A percentile compares a stretch with the other conserved stretches of the same genome.
Evolutionary conservation across 23 red algal species (phyloP).

Genomic region (Gracilariopsis chorda): DNA sequence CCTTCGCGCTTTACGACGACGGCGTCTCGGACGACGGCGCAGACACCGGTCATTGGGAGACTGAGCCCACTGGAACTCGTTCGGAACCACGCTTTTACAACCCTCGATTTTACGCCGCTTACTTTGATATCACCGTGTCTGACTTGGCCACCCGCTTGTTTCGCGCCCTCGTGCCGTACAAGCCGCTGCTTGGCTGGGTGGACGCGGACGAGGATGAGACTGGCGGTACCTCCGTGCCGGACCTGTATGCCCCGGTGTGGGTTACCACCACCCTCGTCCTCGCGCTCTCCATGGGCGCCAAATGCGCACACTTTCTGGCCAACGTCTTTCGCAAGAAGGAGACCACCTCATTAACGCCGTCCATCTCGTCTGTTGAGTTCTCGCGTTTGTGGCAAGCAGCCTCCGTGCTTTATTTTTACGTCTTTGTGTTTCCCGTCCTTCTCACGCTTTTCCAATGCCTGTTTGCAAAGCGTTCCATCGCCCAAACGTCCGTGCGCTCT

Average conservation of each 20-base stretch:
- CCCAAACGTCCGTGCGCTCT: conserved; percentile 9
- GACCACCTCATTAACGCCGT: conserved; percentile 1
- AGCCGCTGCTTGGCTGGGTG: conserved; percentile 70
- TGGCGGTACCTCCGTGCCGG: conserved; percentile 70
- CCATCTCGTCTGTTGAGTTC: conserved; percentile 33
- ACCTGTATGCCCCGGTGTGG: conserved; percentile 83
- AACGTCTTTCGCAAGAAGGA: conserved; percentile 66
- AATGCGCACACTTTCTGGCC: conserved; percentile 50
- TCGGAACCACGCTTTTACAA: conserved; percentile 66
- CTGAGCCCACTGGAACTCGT: conserved; percentile 49
- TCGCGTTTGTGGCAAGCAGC: conserved; percentile 60
- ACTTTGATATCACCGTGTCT: conserved; percentile 65
- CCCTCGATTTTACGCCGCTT: conserved; percentile 67
- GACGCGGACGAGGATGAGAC: conserved; percentile 57
- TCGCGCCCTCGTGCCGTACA: conserved; percentile 63
- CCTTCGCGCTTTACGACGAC: conserved; percentile 74
- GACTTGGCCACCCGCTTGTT: conserved; percentile 59
- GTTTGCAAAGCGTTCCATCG: conserved; percentile 51
- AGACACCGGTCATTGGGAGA: conserved; percentile 62
- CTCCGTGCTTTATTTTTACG: conserved; percentile 65
- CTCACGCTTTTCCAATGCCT: conserved; percentile 58
- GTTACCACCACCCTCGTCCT: conserved; percentile 79
- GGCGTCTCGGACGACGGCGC: conserved; percentile 66
- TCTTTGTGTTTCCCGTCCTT: conserved; percentile 74
- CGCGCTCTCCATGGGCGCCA: conserved; percentile 66